These are phyloP conservation scores for Candida dendrica DNA, from an alignment of 805 yeast genomes.

Conservation along the genomic window DNA sequence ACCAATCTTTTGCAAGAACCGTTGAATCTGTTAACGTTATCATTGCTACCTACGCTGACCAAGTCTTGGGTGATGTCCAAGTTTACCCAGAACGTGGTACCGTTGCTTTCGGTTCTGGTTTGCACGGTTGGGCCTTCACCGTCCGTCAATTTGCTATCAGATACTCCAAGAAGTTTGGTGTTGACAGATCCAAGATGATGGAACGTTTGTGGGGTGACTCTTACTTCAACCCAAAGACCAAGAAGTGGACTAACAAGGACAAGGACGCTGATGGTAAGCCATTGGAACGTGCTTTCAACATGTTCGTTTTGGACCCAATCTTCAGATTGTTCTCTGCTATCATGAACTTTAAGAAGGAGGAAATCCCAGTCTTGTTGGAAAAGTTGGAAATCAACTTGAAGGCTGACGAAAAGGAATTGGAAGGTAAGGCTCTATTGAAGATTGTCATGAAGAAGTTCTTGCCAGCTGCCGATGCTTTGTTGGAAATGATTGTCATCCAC, in stretches of 20 bases:
- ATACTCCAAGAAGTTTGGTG: slow-evolving; percentile 99
- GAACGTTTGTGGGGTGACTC: slow-evolving; percentile 99
- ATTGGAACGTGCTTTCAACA: slow-evolving; percentile 98
- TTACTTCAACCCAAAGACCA: slow-evolving; percentile 99
- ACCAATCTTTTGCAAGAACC: slow-evolving; percentile 97
- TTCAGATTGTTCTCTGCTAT: slow-evolving; percentile 94
- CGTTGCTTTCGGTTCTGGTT: slow-evolving; percentile 99
- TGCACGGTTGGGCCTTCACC: slow-evolving; percentile 99
- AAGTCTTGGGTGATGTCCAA: slow-evolving; percentile 89
- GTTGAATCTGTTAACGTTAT: slow-evolving; percentile 99
- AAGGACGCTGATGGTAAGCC: slow-evolving; percentile 93
- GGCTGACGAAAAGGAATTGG: slow-evolving; percentile 96
- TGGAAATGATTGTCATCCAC: slow-evolving; percentile 97
- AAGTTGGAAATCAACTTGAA: slow-evolving; percentile 91
- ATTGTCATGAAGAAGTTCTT: slow-evolving; percentile 99
- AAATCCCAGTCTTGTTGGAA: slow-evolving; percentile 84
- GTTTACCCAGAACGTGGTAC: slow-evolving; percentile 99
- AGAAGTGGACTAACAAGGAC: slow-evolving; percentile 97
- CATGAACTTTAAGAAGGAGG: slow-evolving; percentile 99
- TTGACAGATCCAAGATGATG: slow-evolving; percentile 96
- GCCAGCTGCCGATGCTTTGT: slow-evolving; percentile 99
- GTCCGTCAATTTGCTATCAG: slow-evolving; percentile 97
- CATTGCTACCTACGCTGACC: slow-evolving; percentile 90
- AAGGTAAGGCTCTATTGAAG: slow-evolving; percentile 97
- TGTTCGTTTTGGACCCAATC: slow-evolving; percentile 98